Base-by-base conservation (phyloP, 495 filamentous ascomycete species). In the Aspergillus coremiiformis region DNA sequence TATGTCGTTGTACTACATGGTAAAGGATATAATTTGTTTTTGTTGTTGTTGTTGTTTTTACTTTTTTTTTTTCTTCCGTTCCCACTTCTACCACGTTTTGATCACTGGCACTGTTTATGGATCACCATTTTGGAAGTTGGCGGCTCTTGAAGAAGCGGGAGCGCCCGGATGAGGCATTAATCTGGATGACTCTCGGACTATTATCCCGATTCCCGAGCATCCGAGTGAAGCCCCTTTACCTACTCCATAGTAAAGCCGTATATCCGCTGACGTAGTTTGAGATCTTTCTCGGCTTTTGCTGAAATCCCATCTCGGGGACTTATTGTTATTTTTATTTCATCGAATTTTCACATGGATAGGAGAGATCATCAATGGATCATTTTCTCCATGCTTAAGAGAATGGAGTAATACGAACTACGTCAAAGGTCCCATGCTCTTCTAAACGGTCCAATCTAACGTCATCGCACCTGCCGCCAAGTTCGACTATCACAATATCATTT, bases 101-200 rank as follows among this genome's bases (percentile, higher is more conserved):
- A 23, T 44, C 17, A 44, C 21, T 30, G 12, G 12, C 27, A 30
- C 12, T 1, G 7, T 1, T 15, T 37, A 37, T 19, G 32, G 32
- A 35, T 8, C 24, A 27, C 24, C 8, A 27, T 8, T 27, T 27
- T 27, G 32, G 4, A 5, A 14, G 12, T 27, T 39, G 24, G 53
- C 47, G 48, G 48, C 48, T 56, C 48, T n/a, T 56, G 42, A 46
- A 48, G 54, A 48, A 27, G 35, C 44, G 20, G 29, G 23, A 22
- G 8, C 17, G 35, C 35, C 50, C 44, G 35, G 53, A 62, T 56
- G 32, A 52, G 59, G 59, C 54, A 62, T 51, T 50, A 58, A 49
- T 29, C 39, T 49, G n/a, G n/a, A n/a, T 52, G 55, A 55, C 20
- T 45, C 27, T 41, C 47, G 53, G 54, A 46, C 47, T 43, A 22